Conservation (phyloP, 169 alveolate species). For the Amoebophrya sp. region DNA sequence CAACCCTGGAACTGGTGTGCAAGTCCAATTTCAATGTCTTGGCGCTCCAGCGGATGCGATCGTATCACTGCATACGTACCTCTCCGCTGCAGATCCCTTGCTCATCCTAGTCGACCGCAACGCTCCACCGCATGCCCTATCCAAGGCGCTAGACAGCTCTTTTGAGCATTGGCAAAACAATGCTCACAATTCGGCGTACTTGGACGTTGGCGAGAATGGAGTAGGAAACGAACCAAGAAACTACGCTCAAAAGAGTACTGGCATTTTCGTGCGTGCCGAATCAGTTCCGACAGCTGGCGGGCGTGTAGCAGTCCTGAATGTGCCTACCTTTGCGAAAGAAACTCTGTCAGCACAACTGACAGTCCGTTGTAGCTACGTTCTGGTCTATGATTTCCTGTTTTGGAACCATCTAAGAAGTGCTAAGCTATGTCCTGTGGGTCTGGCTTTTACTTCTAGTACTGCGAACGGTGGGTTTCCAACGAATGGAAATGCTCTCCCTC, state of each 20-base stretch:
- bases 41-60: constrained; percentile 4
- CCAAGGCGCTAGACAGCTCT: neutral
- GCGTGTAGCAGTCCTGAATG: neutral
- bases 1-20: neutral
- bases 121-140: neutral
- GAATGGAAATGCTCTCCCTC: neutral
- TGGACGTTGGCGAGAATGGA: too few species aligned
- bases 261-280: neutral
- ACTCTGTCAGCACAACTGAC: neutral
- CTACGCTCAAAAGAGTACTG: neutral
- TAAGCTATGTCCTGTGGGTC: neutral
- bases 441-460: neutral
- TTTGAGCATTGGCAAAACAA: neutral
- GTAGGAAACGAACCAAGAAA: too few species aligned
- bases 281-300: neutral
- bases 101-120: neutral
- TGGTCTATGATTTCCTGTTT: neutral
- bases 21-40: neutral
- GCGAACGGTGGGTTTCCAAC: neutral
- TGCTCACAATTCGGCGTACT: too few species aligned
- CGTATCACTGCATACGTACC: neutral
- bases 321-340: neutral
- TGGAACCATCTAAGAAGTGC: neutral
- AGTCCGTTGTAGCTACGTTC: neutral
- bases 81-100: neutral